These are phyloP conservation scores for Dalechampia spathulata DNA, from an alignment of 441 rosid species.

Conservation along the genomic window DNA sequence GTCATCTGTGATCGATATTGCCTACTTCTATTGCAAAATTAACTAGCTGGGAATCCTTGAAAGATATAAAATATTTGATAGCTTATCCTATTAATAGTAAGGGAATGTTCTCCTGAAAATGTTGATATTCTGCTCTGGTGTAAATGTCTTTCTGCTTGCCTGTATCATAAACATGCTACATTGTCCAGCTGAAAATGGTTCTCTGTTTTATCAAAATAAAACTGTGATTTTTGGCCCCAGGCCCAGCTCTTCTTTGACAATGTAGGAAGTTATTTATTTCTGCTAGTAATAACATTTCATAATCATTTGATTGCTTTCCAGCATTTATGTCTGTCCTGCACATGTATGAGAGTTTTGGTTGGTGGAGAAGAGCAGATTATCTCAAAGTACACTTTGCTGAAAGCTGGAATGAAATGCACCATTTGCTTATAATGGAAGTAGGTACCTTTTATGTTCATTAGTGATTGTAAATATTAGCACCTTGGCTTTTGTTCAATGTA, in stretches of 20 bases:
- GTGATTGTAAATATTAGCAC: not conserved
- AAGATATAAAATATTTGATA: not conserved
- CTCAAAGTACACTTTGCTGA: conserved; percentile 95
- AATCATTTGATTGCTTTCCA: conserved; percentile 20
- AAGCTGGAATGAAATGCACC: conserved; percentile 99
- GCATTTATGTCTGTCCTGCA: conserved; percentile 96
- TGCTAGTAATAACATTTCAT: not conserved
- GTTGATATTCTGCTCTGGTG: not conserved
- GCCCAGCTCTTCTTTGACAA: too few relatives aligned
- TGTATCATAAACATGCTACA: not conserved
- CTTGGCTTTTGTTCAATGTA: too few relatives aligned
- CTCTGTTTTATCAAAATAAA: too few relatives aligned
- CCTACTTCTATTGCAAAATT: not conserved
- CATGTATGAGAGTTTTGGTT: conserved; percentile 96
- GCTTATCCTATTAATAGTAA: not conserved
- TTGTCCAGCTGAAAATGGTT: too few relatives aligned
- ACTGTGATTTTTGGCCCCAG: too few relatives aligned
- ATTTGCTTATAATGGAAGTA: conserved; percentile 96
- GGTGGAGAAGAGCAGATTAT: conserved; percentile 99
- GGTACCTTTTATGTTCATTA: conserved; percentile 16
- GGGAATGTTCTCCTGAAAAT: not conserved
- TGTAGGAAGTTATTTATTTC: not conserved
- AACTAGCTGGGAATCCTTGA: not conserved
- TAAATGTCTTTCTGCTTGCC: not conserved
- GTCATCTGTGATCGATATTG: not conserved